These are phyloP conservation scores for Wickerhamiella pararugosa DNA, from an alignment of 1,139 yeast genomes.

Conservation along the genomic window DNA sequence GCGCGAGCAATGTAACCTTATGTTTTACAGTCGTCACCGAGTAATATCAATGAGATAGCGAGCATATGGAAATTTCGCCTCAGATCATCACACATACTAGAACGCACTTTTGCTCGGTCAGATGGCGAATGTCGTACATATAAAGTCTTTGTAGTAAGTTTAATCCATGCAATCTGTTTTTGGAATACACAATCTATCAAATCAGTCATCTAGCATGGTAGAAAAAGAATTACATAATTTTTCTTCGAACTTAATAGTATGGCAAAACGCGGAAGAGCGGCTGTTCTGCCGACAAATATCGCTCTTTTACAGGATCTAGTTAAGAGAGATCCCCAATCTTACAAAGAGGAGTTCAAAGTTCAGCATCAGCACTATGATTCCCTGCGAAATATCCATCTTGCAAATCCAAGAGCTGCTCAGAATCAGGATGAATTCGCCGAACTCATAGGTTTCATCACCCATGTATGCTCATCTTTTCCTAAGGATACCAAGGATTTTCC, in stretches of 20 bases:
- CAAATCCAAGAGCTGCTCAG: conserved; percentile 36
- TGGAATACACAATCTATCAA: no score
- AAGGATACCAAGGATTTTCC: conserved; percentile 79
- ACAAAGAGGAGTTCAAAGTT: conserved; percentile 81
- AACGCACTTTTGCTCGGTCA: no score
- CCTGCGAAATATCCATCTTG: conserved; percentile 66
- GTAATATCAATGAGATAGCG: no score
- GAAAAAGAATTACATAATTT: no score
- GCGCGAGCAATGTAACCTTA: no score
- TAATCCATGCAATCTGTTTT: no score
- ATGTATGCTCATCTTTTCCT: conserved; percentile 82
- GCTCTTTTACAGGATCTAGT: conserved; percentile 83
- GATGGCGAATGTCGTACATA: no score
- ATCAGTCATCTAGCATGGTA: no score
- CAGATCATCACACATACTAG: no score
- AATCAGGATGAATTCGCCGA: conserved; percentile 67
- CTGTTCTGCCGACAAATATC: conserved; percentile 79
- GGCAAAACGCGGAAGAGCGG: conserved; percentile 85
- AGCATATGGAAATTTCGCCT: no score
- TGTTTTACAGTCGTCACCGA: no score
- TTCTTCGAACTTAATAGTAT: conserved; percentile 24
- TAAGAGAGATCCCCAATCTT: conserved; percentile 81
- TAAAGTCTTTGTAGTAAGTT: no score
- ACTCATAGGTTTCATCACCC: conserved; percentile 77
- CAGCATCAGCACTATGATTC: conserved; percentile 91